phyloP scores from a whole-genome alignment of 805 yeast genomes.

The Saccharomycopsis fibuligera region DNA sequence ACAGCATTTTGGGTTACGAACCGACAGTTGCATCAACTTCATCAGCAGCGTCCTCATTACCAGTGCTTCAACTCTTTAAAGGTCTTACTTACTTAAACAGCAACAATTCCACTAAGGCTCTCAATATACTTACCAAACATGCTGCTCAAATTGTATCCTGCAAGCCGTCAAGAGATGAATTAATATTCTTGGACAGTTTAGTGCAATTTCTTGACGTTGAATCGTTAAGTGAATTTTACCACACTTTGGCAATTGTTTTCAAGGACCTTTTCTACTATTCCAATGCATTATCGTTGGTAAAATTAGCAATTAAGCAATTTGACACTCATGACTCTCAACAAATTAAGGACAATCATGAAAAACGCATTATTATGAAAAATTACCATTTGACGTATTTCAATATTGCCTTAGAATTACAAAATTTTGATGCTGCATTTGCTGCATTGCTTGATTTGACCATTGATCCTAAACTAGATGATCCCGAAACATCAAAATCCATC shows the following conservation, averaged over 20 bases:
- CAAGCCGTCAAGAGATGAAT: slow-evolving; percentile 23
- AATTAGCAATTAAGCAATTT: slow-evolving; percentile 22
- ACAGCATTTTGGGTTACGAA: slow-evolving; percentile 3
- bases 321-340: slow-evolving; percentile 23
- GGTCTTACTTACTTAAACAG: slow-evolving; percentile 24
- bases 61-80: slow-evolving; percentile 22
- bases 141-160: slow-evolving; percentile 28
- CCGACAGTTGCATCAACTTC: slow-evolving; percentile 11
- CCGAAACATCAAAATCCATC: slow-evolving; percentile 5
- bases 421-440: slow-evolving; percentile 30
- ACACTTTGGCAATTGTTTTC: slow-evolving; percentile 34
- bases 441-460: slow-evolving; percentile 28
- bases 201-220: slow-evolving; percentile 25
- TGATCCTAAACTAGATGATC: slow-evolving; percentile 4
- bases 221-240: slow-evolving; percentile 32
- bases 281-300: slow-evolving; percentile 33
- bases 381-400: slow-evolving; percentile 25
- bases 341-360: neutral
- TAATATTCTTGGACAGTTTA: slow-evolving; percentile 22
- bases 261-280: slow-evolving; percentile 27
- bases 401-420: slow-evolving; percentile 28
- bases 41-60: too few relatives aligned
- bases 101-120: slow-evolving; percentile 28
- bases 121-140: slow-evolving; percentile 27
- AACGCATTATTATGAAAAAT: slow-evolving; percentile 17